Percentiles rank a stretch among this genome's conserved stretches.
Conservation (phyloP, 2,329 filamentous ascomycete genomes). For the Beauveria bassiana region DNA sequence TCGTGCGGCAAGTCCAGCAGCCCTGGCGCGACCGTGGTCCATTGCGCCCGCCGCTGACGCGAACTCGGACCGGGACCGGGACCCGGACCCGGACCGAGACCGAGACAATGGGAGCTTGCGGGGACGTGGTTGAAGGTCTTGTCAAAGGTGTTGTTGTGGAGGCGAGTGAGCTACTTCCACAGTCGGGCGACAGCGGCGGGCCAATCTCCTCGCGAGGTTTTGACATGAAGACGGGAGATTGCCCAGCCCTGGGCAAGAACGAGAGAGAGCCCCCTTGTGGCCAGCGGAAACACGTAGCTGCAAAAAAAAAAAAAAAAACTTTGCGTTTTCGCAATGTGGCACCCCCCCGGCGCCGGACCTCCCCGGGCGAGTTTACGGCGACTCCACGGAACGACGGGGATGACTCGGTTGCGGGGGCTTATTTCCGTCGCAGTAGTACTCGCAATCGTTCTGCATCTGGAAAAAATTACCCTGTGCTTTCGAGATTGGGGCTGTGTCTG, state of each 20-base stretch:
- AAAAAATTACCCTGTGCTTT: background rate
- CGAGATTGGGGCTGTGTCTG: background rate
- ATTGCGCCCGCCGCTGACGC: conserved; percentile 4
- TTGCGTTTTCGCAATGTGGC: background rate
- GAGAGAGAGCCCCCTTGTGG: background rate
- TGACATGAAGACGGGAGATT: background rate
- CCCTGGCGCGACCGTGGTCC: conserved; percentile 17
- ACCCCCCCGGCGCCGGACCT: background rate
- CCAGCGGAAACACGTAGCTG: background rate
- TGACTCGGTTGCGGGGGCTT: background rate
- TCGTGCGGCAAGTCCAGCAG: conserved; percentile 24
- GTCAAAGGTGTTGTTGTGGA: background rate
- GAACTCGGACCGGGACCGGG: background rate
- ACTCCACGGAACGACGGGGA: background rate
- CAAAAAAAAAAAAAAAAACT: background rate
- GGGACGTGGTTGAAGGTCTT: background rate
- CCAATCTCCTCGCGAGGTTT: background rate
- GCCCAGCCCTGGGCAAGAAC: background rate
- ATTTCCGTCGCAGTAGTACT: background rate
- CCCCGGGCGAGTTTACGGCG: background rate
- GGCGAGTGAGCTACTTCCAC: background rate
- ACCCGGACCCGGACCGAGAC: too few species aligned
- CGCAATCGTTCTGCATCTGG: background rate
- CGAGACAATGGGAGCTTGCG: background rate
- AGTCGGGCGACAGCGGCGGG: background rate